Conservation (phyloP, 805 yeast species). For the Candida rishiriensis region DNA sequence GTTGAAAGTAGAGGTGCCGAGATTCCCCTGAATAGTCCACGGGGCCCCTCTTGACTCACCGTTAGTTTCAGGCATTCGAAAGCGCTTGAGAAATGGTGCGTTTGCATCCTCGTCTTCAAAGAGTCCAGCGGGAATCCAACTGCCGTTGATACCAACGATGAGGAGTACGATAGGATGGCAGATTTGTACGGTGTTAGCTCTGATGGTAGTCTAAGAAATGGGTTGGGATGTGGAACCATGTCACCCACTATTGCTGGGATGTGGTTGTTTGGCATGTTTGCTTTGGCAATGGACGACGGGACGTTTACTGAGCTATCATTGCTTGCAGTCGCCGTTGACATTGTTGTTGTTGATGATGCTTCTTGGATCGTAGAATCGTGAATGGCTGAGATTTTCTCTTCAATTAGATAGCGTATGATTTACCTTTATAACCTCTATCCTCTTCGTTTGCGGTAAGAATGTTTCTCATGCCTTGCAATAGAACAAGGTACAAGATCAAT, state of each 20-base stretch:
- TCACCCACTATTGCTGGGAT: constrained; percentile 60
- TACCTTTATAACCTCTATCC: too few species aligned
- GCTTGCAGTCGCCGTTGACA: too few species aligned
- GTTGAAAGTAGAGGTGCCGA: constrained; percentile 69
- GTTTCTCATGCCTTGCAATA: too few species aligned
- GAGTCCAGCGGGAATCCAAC: constrained; percentile 85
- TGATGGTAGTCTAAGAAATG: constrained; percentile 46
- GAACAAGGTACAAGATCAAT: too few species aligned
- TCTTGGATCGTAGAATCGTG: too few species aligned
- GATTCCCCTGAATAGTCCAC: constrained; percentile 73
- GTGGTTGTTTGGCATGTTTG: not conserved
- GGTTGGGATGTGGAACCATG: constrained; percentile 37
- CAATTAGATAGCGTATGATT: too few species aligned
- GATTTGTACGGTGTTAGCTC: constrained; percentile 48
- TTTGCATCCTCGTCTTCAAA: constrained; percentile 83
- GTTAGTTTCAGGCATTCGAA: constrained; percentile 56
- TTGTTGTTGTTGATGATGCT: too few species aligned
- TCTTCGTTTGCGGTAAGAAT: too few species aligned
- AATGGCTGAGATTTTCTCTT: too few species aligned
- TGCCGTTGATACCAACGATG: constrained; percentile 60
- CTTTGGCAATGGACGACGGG: too few species aligned
- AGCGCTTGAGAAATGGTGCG: constrained; percentile 57
- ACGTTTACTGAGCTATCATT: too few species aligned
- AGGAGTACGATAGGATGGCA: constrained; percentile 56
- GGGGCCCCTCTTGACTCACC: constrained; percentile 53